phyloP scores from a whole-genome alignment of 306 rosid genomes.

The Lathyrus oleraceus region DNA sequence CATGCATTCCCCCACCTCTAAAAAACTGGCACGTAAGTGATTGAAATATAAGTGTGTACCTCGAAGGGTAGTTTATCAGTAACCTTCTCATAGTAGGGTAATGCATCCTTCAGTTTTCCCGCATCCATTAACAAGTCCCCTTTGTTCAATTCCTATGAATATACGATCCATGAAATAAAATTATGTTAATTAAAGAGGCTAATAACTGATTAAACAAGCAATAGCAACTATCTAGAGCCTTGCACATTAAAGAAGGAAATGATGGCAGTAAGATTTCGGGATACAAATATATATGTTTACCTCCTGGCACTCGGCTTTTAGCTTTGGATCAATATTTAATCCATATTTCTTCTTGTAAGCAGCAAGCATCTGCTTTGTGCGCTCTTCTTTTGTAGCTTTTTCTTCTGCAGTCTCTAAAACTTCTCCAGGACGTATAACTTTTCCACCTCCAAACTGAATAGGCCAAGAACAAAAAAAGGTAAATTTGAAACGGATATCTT shows the following conservation, averaged over 20 bases:
- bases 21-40: not conserved
- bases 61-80: constrained; percentile 68
- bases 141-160: constrained; percentile 59
- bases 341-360: constrained; percentile 71
- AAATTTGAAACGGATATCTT: no score
- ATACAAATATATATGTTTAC: constrained; percentile 35
- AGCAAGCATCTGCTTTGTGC: constrained; percentile 64
- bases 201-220: constrained; percentile 5
- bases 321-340: constrained; percentile 60
- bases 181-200: constrained; percentile 21
- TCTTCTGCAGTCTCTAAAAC: constrained; percentile 81
- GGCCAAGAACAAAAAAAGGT: not conserved
- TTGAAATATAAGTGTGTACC: constrained; percentile 49
- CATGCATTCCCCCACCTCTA: not conserved
- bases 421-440: constrained; percentile 69
- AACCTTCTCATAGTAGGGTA: constrained; percentile 68
- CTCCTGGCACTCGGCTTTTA: constrained; percentile 76
- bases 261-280: not conserved
- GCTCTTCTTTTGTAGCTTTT: constrained; percentile 72
- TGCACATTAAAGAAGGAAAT: constrained; percentile 9
- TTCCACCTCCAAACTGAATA: constrained; percentile 88
- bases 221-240: not conserved
- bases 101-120: constrained; percentile 71
- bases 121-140: constrained; percentile 75
- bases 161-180: not conserved